A percentile compares a stretch with the other conserved stretches of the same genome.
Evolutionary conservation across 495 filamentous ascomycete species (phyloP).

Genomic region (Aspergillus panamensis): DNA sequence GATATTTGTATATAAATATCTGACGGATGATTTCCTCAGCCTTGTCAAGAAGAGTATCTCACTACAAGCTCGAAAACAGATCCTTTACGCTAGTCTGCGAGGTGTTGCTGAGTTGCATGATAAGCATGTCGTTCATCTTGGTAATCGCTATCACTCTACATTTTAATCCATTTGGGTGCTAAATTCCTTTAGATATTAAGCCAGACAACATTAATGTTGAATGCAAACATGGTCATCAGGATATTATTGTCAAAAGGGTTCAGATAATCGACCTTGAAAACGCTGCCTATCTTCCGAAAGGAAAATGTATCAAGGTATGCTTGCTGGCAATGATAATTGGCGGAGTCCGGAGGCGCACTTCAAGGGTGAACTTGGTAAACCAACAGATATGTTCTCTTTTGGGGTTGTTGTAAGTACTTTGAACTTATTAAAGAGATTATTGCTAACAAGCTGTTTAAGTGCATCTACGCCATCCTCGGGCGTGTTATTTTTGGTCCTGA

Average conservation of each 20-base stretch:
- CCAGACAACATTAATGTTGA: conserved; percentile 31
- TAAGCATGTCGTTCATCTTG: conserved; percentile 43
- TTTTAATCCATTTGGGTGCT: conserved; percentile 4
- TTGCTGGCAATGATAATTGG: conserved; percentile 37
- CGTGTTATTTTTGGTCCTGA: too few species aligned
- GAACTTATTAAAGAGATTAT: too few species aligned
- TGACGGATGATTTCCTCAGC: conserved; percentile 39
- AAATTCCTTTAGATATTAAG: conserved; percentile 27
- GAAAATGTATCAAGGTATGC: conserved; percentile 30
- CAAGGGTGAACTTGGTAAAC: too few species aligned
- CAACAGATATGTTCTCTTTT: too few species aligned
- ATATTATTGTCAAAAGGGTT: conserved; percentile 33
- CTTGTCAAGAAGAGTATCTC: conserved; percentile 37
- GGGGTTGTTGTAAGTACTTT: too few species aligned
- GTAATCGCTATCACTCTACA: conserved; percentile 19
- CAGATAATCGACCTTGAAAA: conserved; percentile 43
- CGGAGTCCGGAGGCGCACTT: too few species aligned
- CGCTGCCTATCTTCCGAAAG: conserved; percentile 37
- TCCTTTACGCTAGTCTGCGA: conserved; percentile 40
- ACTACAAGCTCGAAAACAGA: conserved; percentile 35
- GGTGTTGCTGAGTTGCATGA: conserved; percentile 45
- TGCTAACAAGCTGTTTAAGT: too few species aligned
- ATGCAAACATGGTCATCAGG: conserved; percentile 17
- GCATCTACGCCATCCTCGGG: too few species aligned
- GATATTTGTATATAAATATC: conserved; percentile 43